These are phyloP conservation scores for Pulveroboletus sp. DNA, from an alignment of 768 basidiomycete species.

Conservation along the genomic window DNA sequence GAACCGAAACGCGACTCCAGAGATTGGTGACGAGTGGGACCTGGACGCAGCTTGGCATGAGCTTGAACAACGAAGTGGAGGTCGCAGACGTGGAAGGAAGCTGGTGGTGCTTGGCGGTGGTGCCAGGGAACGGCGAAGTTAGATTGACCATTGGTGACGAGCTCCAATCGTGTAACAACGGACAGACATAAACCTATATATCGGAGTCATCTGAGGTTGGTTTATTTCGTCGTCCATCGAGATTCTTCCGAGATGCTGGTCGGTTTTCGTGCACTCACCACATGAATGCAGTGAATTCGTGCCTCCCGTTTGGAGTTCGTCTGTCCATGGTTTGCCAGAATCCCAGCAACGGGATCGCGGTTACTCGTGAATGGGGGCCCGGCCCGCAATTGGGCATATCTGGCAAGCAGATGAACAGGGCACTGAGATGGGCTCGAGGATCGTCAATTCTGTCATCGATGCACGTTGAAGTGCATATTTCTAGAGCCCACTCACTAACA, in stretches of 20 bases:
- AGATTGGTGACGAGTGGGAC: slow-evolving; percentile 64
- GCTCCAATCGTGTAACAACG: neutral
- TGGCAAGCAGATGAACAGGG: neutral
- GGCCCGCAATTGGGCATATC: no score
- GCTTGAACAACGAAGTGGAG: slow-evolving; percentile 52
- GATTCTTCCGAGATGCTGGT: no score
- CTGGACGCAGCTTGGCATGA: slow-evolving; percentile 79
- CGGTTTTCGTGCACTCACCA: no score
- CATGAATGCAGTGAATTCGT: no score
- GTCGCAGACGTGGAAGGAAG: slow-evolving; percentile 58
- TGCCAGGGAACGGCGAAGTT: slow-evolving; percentile 47
- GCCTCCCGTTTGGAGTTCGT: neutral
- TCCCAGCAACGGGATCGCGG: no score
- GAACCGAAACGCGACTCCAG: slow-evolving; percentile 25
- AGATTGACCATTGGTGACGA: slow-evolving; percentile 3
- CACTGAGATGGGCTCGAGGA: neutral
- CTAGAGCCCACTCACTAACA: neutral
- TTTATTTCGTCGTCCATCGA: neutral
- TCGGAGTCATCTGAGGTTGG: neutral
- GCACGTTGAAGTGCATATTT: neutral
- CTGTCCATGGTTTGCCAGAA: neutral
- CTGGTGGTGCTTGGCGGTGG: slow-evolving; percentile 72
- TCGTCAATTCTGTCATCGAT: neutral
- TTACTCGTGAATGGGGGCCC: no score
- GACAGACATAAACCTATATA: slow-evolving; percentile 5